Conservation (phyloP, 305 asterid species). For the Ajuga reptans region DNA sequence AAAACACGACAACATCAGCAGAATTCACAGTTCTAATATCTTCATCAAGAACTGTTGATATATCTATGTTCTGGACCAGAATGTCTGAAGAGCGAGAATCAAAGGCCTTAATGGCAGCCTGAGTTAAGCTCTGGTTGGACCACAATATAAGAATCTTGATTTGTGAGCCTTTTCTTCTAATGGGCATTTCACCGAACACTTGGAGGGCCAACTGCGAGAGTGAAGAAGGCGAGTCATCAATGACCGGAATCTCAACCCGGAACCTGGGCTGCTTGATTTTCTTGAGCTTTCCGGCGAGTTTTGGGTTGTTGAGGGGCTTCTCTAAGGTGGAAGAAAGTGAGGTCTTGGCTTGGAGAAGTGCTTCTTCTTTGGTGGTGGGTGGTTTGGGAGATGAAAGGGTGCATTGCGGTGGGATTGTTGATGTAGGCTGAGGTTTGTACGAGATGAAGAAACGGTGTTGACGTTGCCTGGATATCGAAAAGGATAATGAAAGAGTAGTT, state of each 20-base stretch:
- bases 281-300: constrained; percentile 63
- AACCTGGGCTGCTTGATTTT: constrained; percentile 67
- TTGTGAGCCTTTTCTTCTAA: constrained; percentile 46
- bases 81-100: constrained; percentile 34
- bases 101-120: constrained; percentile 49
- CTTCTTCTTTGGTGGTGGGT: constrained; percentile 76
- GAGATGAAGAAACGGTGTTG: constrained; percentile 21
- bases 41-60: constrained; percentile 33
- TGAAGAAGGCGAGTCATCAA: constrained; percentile 60
- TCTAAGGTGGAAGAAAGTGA: constrained; percentile 58
- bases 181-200: constrained; percentile 53
- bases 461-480: constrained; percentile 4
- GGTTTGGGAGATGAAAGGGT: constrained; percentile 53
- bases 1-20: constrained; percentile 53
- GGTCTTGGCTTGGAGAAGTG: constrained; percentile 72
- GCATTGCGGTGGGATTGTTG: constrained; percentile 35
- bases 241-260: constrained; percentile 69
- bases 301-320: constrained; percentile 77
- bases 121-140: constrained; percentile 33
- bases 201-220: constrained; percentile 55
- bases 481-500: constrained; percentile 14
- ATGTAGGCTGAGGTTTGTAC: constrained; percentile 13
- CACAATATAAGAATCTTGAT: constrained; percentile 59
- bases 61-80: constrained; percentile 41
- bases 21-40: constrained; percentile 34